Conservation (phyloP, 2,329 filamentous ascomycete genomes). For the Colletotrichum paranaense region DNA sequence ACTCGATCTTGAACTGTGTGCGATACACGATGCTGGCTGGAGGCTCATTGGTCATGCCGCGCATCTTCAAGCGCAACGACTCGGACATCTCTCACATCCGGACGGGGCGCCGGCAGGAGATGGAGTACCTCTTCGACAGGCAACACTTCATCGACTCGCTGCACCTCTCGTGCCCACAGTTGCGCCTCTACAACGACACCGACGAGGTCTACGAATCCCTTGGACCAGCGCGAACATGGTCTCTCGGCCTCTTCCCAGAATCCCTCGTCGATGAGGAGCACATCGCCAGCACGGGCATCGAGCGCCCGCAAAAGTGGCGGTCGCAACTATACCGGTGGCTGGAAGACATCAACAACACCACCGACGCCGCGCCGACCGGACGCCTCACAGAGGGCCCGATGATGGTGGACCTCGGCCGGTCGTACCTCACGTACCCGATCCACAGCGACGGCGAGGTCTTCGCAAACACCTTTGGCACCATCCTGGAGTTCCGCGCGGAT, state of each 20-base stretch:
- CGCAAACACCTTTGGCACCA: slow-evolving; percentile 45
- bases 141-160: slow-evolving; percentile 41
- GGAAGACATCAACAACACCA: slow-evolving; percentile 11
- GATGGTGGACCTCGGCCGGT: slow-evolving; percentile 45
- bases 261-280: slow-evolving; percentile 44
- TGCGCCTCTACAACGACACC: slow-evolving; percentile 41
- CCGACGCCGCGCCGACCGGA: slow-evolving; percentile 31
- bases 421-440: slow-evolving; percentile 50
- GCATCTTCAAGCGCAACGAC: slow-evolving; percentile 47
- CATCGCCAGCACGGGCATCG: slow-evolving; percentile 39
- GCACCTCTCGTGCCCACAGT: slow-evolving; percentile 40
- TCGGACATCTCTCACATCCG: slow-evolving; percentile 42
- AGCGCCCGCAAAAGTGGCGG: slow-evolving; percentile 41
- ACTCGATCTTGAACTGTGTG: slow-evolving; percentile 53
- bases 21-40: slow-evolving; percentile 52
- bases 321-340: slow-evolving; percentile 43
- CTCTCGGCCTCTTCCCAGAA: slow-evolving; percentile 41
- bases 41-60: slow-evolving; percentile 48
- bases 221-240: slow-evolving; percentile 33
- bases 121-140: slow-evolving; percentile 45
- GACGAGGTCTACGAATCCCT: slow-evolving; percentile 38
- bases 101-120: slow-evolving; percentile 37
- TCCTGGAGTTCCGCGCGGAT: slow-evolving; percentile 45
- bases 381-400: slow-evolving; percentile 36
- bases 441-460: slow-evolving; percentile 47